Evolutionary conservation across 2,329 filamentous ascomycete genomes (phyloP).

Genomic region (Davidsoniella eucalypti): DNA sequence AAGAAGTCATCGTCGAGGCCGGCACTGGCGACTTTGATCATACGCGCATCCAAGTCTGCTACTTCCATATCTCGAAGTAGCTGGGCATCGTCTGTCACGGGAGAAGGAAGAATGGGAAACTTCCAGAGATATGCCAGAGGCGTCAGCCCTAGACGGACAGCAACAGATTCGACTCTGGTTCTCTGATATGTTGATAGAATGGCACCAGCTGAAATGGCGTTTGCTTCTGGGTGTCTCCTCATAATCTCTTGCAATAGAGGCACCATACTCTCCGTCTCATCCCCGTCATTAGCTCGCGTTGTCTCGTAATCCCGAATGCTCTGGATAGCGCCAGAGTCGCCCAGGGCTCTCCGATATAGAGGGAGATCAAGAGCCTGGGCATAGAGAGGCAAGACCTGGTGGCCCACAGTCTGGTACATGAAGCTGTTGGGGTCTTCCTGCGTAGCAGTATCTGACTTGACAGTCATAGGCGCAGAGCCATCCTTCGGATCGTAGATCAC

Average conservation of each 20-base stretch:
- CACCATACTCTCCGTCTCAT: conserved; percentile 81
- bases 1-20: conserved; percentile 68
- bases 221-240: conserved; percentile 56
- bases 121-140: conserved; percentile 88
- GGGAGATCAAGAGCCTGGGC: conserved; percentile 62
- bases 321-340: conserved; percentile 48
- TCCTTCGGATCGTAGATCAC: conserved; percentile 13
- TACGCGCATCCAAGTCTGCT: conserved; percentile 66
- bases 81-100: conserved; percentile 28
- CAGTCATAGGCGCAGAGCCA: conserved; percentile 6
- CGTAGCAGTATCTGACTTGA: conserved; percentile 10
- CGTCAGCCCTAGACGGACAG: conserved; percentile 61
- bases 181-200: conserved; percentile 93
- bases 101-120: conserved; percentile 54
- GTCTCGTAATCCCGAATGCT: conserved; percentile 52
- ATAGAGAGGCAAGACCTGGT: conserved; percentile 74
- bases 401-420: conserved; percentile 98
- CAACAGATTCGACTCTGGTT: conserved; percentile 86
- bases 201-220: conserved; percentile 78
- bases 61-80: conserved; percentile 69
- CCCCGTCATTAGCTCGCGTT: conserved; percentile 23
- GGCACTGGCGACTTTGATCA: conserved; percentile 88
- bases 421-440: conserved; percentile 68
- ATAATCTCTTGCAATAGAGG: conserved; percentile 55
- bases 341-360: conserved; percentile 65